phyloP scores from a whole-genome alignment of 129 eudicot species.

The Scalesia atractyloides region DNA sequence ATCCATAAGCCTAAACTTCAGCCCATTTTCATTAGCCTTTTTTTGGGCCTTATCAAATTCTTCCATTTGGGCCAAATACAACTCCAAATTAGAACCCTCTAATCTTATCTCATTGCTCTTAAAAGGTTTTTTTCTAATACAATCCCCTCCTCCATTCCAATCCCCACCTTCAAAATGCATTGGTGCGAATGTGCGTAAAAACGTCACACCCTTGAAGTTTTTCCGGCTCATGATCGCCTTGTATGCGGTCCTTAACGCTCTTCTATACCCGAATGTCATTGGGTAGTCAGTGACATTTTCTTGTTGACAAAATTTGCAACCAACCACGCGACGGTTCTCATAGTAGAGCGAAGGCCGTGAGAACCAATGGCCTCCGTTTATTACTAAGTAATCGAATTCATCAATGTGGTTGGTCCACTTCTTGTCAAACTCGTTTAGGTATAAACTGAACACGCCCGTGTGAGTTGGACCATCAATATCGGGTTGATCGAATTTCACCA shows the following conservation, averaged over 20 bases:
- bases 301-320: constrained; percentile 51
- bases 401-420: constrained; percentile 51
- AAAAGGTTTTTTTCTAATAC: constrained; percentile 50
- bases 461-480: constrained; percentile 45
- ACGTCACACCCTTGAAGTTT: constrained; percentile 43
- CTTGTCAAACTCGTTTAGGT: constrained; percentile 51
- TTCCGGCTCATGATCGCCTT: constrained; percentile 39
- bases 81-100: constrained; percentile 49
- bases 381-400: constrained; percentile 46
- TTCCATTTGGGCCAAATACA: constrained; percentile 51
- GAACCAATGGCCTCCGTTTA: constrained; percentile 71
- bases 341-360: constrained; percentile 52
- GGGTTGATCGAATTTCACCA: constrained; percentile 37
- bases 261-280: constrained; percentile 41
- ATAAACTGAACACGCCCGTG: constrained; percentile 44
- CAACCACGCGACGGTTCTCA: constrained; percentile 36
- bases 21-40: constrained; percentile 40
- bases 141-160: constrained; percentile 70
- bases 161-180: constrained; percentile 64
- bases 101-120: constrained; percentile 43
- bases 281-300: constrained; percentile 45
- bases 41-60: constrained; percentile 47
- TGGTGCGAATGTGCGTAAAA: constrained; percentile 57
- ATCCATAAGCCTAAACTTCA: constrained; percentile 51
- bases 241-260: constrained; percentile 50